These are phyloP conservation scores for Hypoxylon sp. DNA, from an alignment of 2,329 filamentous ascomycete genomes.

Conservation along the genomic window DNA sequence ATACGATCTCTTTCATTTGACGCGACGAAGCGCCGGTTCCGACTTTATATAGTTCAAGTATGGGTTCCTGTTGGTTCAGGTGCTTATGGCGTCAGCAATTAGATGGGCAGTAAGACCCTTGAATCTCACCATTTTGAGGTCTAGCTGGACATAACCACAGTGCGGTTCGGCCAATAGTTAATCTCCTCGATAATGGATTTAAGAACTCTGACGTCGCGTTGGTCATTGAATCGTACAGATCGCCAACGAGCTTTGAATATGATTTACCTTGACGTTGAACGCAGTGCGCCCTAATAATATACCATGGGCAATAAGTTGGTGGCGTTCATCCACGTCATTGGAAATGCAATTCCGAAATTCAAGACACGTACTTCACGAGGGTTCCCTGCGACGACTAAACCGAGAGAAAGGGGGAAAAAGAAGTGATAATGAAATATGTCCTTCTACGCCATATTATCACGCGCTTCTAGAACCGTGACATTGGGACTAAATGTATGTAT, in stretches of 20 bases:
- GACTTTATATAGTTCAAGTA: not conserved
- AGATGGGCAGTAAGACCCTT: not conserved
- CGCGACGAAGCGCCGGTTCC: not conserved
- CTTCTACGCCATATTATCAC: not conserved
- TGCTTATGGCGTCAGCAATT: conserved; percentile 10
- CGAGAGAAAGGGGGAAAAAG: too few species aligned
- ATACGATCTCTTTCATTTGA: not conserved
- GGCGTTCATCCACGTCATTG: too few species aligned
- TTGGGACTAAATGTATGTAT: too few species aligned
- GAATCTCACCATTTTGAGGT: not conserved
- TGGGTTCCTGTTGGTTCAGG: too few species aligned
- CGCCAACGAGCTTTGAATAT: not conserved
- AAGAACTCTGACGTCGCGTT: not conserved
- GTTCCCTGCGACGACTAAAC: too few species aligned
- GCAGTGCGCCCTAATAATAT: too few species aligned
- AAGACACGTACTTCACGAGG: too few species aligned
- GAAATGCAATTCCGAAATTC: too few species aligned
- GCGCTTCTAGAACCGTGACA: too few species aligned
- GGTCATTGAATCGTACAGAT: not conserved
- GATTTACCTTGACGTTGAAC: too few species aligned
- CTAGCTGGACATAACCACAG: not conserved
- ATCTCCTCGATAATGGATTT: too few species aligned
- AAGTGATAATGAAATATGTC: not conserved
- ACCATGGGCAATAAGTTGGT: too few species aligned
- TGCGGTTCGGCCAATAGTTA: not conserved